These are phyloP conservation scores for Colletotrichum chlorophyti DNA, from an alignment of 2,329 filamentous ascomycete genomes.

Conservation along the genomic window DNA sequence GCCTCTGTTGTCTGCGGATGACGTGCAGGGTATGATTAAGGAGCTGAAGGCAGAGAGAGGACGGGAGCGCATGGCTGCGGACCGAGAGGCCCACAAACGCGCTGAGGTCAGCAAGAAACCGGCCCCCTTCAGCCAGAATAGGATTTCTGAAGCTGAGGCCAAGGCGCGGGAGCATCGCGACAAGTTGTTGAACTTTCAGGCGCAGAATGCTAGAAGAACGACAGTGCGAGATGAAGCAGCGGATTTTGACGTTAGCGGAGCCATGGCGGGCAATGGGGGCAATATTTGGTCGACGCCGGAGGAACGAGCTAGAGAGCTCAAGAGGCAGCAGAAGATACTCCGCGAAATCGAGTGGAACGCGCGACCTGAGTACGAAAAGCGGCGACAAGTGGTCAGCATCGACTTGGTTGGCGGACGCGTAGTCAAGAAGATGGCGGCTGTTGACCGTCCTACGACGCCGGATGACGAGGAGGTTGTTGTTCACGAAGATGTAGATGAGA, in stretches of 20 bases:
- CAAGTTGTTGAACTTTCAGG: slow-evolving; percentile 80
- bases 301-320: slow-evolving; percentile 82
- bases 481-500: slow-evolving; percentile 36
- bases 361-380: slow-evolving; percentile 87
- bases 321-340: slow-evolving; percentile 83
- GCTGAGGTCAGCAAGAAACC: slow-evolving; percentile 70
- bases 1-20: slow-evolving; percentile 72
- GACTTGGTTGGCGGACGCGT: slow-evolving; percentile 82
- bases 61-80: slow-evolving; percentile 82
- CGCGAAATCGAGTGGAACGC: slow-evolving; percentile 88
- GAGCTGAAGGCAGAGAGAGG: slow-evolving; percentile 86
- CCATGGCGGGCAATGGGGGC: slow-evolving; percentile 51
- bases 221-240: slow-evolving; percentile 85
- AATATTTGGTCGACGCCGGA: slow-evolving; percentile 87
- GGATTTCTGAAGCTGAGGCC: slow-evolving; percentile 63
- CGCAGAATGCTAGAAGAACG: slow-evolving; percentile 83
- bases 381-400: slow-evolving; percentile 82
- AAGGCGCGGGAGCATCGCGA: slow-evolving; percentile 82
- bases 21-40: slow-evolving; percentile 85
- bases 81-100: slow-evolving; percentile 73
- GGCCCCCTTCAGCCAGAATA: slow-evolving; percentile 63
- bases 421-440: slow-evolving; percentile 72
- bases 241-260: slow-evolving; percentile 61
- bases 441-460: slow-evolving; percentile 64
- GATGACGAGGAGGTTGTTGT: slow-evolving; percentile 39